A percentile compares a stretch with the other conserved stretches of the same genome.
Conservation (phyloP, 805 yeast species). For the Candida qinlingensis region DNA sequence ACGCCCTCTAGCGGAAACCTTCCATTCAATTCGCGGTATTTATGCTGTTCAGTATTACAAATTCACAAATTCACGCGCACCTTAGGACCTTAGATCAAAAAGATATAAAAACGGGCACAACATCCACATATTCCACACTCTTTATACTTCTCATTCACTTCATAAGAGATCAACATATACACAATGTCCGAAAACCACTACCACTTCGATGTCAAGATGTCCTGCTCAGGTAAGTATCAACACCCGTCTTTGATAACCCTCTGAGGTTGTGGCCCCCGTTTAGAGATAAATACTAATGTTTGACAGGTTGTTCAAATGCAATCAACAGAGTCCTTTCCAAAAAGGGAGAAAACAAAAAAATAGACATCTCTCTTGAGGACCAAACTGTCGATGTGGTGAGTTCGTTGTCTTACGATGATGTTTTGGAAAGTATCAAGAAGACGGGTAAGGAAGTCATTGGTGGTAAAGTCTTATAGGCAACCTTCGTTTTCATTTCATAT, state of each 20-base stretch:
- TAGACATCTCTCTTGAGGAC: conserved; percentile 69
- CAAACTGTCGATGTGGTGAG: conserved; percentile 81
- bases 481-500: no score
- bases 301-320: conserved; percentile 77
- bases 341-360: conserved; percentile 67
- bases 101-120: not conserved
- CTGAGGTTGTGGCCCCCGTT: not conserved
- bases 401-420: conserved; percentile 63
- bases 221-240: conserved; percentile 54
- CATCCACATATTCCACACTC: no score
- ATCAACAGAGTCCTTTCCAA: conserved; percentile 69
- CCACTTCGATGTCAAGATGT: conserved; percentile 78
- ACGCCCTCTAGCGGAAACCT: no score
- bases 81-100: no score
- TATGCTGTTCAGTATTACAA: no score
- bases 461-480: conserved; percentile 44
- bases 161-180: not conserved
- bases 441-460: conserved; percentile 81
- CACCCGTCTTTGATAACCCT: not conserved
- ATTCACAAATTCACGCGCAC: no score
- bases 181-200: conserved; percentile 55
- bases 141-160: not conserved
- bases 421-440: conserved; percentile 75
- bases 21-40: no score
- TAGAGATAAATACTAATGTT: not conserved